These are phyloP conservation scores for Arthrobotrys pseudoclavata DNA, from an alignment of 2,329 filamentous ascomycete genomes.

Conservation along the genomic window DNA sequence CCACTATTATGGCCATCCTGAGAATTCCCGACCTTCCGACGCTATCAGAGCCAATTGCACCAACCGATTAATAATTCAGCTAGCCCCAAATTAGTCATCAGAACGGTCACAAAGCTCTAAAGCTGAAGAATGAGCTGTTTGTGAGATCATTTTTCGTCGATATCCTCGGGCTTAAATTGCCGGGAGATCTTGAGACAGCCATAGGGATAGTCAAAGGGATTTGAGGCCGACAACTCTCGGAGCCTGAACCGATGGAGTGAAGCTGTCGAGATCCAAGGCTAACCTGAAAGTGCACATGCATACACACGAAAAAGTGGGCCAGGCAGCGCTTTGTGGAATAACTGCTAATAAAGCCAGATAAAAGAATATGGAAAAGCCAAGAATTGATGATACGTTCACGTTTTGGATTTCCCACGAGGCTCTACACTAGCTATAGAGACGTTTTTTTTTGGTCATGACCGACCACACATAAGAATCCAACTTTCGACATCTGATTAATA, in stretches of 20 bases:
- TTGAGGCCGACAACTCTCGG: too few relatives aligned
- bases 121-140: not conserved
- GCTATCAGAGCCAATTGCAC: constrained; percentile 5
- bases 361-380: not conserved
- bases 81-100: not conserved
- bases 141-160: not conserved
- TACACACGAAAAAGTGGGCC: too few relatives aligned
- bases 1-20: constrained; percentile 8
- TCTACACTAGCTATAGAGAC: not conserved
- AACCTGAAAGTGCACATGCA: not conserved
- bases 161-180: not conserved
- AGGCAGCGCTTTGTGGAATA: not conserved
- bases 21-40: constrained; percentile 16
- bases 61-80: constrained; percentile 19
- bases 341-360: not conserved
- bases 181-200: not conserved
- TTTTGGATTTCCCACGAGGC: not conserved
- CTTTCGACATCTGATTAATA: not conserved
- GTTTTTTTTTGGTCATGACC: not conserved
- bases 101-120: not conserved
- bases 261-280: too few relatives aligned
- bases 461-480: not conserved
- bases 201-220: too few relatives aligned
- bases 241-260: too few relatives aligned
- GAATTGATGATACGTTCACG: not conserved